These are phyloP conservation scores for Yarrowia hollandica DNA, from an alignment of 805 yeast species.

Conservation along the genomic window DNA sequence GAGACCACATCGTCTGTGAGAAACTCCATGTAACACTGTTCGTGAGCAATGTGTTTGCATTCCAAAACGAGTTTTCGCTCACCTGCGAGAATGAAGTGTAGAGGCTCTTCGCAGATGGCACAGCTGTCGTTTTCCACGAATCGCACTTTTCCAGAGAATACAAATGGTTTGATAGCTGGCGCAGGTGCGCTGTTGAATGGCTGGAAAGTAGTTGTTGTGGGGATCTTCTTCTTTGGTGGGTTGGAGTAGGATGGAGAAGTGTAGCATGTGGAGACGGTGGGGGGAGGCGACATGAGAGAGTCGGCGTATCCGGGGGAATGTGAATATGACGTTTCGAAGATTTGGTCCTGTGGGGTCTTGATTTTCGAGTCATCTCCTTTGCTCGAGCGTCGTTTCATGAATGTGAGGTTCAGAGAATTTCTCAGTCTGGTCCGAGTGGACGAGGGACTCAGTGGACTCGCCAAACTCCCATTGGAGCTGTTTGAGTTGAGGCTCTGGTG, in stretches of 20 bases:
- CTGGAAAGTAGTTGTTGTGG: not conserved
- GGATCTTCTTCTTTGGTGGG: not conserved
- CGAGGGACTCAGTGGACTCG: not conserved
- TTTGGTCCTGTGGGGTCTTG: constrained; percentile 7
- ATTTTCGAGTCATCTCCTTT: not conserved
- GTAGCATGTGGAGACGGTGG: not conserved
- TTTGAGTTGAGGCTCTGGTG: not conserved
- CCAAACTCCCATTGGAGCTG: not conserved
- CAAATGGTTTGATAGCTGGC: not conserved
- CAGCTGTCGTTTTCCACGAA: constrained; percentile 1
- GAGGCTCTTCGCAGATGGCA: constrained; percentile 18
- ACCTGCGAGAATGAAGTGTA: constrained; percentile 1
- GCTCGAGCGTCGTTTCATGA: constrained; percentile 7
- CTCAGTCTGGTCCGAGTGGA: not conserved
- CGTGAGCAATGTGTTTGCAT: constrained; percentile 11
- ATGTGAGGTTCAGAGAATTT: constrained; percentile 6
- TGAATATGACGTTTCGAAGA: constrained; percentile 1
- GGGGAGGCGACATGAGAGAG: not conserved
- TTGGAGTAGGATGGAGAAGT: constrained; percentile 4
- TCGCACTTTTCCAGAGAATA: constrained; percentile 1
- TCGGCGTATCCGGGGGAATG: not conserved
- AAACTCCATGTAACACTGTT: constrained; percentile 18
- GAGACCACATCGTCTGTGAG: constrained; percentile 2
- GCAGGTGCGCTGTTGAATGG: constrained; percentile 6
- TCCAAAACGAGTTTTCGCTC: constrained; percentile 9